These are phyloP conservation scores for Hyphopichia buzzinii DNA, from an alignment of 1,139 yeast species.

Conservation along the genomic window DNA sequence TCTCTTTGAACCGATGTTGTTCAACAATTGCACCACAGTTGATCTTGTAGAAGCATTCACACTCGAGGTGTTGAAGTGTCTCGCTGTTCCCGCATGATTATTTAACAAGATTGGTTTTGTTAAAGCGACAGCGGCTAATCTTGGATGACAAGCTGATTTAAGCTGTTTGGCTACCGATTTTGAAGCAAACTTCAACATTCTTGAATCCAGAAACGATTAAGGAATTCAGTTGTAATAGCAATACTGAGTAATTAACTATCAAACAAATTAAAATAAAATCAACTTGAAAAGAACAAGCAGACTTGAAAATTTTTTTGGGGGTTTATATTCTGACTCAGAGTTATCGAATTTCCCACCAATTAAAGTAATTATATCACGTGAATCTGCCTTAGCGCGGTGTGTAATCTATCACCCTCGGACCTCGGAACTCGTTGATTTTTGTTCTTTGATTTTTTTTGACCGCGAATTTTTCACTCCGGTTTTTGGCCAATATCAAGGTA, in stretches of 20 bases:
- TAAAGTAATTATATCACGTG: constrained; percentile 20
- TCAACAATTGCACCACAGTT: constrained; percentile 89
- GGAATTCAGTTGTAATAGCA: no score
- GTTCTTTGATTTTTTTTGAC: no score
- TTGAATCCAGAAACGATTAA: no score
- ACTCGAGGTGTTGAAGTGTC: constrained; percentile 1
- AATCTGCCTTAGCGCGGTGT: constrained; percentile 38
- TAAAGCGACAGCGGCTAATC: not conserved
- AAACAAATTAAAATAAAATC: no score
- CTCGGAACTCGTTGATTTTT: no score
- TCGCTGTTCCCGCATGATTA: no score
- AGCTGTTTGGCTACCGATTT: constrained; percentile 1
- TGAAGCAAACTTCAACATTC: constrained; percentile 1
- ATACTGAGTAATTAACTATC: no score
- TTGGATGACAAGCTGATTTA: not conserved
- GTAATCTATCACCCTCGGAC: constrained; percentile 25
- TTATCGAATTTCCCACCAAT: constrained; percentile 33
- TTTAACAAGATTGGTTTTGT: no score
- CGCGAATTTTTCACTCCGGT: no score
- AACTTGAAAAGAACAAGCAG: constrained; percentile 8
- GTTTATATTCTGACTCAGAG: not conserved
- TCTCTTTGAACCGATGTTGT: constrained; percentile 94
- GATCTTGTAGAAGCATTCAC: constrained; percentile 64
- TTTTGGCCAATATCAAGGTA: no score
- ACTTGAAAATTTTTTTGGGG: constrained; percentile 2